These are phyloP conservation scores for Linnemannia zychae DNA, from an alignment of 192 early-diverging fungal genomes.

Conservation along the genomic window DNA sequence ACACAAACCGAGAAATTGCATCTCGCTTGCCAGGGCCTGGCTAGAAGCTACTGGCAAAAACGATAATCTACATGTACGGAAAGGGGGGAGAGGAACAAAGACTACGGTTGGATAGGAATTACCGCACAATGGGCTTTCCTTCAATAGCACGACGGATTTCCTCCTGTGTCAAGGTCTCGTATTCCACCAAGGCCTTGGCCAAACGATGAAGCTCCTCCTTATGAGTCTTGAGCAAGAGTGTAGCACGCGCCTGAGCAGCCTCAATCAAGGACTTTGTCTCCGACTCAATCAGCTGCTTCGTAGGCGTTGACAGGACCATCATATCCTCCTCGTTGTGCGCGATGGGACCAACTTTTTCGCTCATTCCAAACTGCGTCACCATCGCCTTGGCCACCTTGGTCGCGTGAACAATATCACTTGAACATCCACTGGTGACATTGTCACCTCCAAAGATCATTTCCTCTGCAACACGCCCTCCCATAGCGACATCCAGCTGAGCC, in stretches of 20 bases:
- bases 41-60: background rate
- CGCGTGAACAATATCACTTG: conserved; percentile 92
- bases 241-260: conserved; percentile 80
- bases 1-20: background rate
- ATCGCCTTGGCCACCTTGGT: conserved; percentile 91
- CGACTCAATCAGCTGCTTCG: conserved; percentile 86
- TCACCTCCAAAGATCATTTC: conserved; percentile 96
- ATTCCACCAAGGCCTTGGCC: conserved; percentile 93
- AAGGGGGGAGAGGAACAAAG: background rate
- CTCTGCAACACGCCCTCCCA: conserved; percentile 99
- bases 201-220: conserved; percentile 92
- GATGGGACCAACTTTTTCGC: conserved; percentile 90
- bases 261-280: conserved; percentile 87
- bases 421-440: conserved; percentile 94
- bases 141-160: conserved; percentile 86
- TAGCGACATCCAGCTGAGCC: conserved; percentile 94
- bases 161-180: conserved; percentile 92
- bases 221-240: conserved; percentile 77
- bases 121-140: conserved; percentile 72
- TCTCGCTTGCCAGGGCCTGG: background rate
- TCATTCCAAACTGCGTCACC: conserved; percentile 96
- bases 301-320: conserved; percentile 75
- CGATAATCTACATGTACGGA: background rate
- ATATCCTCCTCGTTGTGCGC: conserved; percentile 84
- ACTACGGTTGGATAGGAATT: background rate